A percentile compares a stretch with the other conserved stretches of the same genome.
Evolutionary conservation across 2,329 filamentous ascomycete species (phyloP).

Genomic region (Cadophora sp.): DNA sequence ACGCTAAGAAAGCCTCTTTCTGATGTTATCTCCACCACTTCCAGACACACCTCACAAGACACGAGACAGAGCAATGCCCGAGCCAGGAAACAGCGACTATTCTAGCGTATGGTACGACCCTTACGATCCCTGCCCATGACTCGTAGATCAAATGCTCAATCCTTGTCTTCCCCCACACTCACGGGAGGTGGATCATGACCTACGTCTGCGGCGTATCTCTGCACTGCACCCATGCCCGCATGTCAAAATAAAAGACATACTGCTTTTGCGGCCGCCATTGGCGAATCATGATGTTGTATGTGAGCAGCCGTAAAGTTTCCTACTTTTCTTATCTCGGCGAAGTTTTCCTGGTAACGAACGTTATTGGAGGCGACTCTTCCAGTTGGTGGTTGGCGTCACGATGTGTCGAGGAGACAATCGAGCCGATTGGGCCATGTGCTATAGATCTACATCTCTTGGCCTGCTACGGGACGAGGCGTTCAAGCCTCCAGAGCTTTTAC

Average conservation of each 20-base stretch:
- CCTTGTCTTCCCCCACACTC: slow-evolving; percentile 1
- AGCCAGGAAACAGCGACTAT: slow-evolving; percentile 1
- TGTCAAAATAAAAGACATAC: no score
- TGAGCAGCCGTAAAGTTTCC: background rate
- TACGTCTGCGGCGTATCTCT: slow-evolving; percentile 10
- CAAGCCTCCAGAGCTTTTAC: slow-evolving; percentile 5
- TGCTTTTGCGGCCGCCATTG: background rate
- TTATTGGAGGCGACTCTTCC: background rate
- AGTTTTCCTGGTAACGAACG: background rate
- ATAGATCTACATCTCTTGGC: background rate
- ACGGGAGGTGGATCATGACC: background rate
- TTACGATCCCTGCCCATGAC: background rate
- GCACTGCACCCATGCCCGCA: slow-evolving; percentile 6
- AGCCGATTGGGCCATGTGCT: background rate
- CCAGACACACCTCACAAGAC: background rate
- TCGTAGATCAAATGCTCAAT: background rate
- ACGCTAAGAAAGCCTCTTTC: background rate
- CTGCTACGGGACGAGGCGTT: background rate
- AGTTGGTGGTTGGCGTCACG: no score
- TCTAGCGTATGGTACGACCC: background rate
- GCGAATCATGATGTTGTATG: slow-evolving; percentile 11
- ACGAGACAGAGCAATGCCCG: background rate
- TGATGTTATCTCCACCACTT: background rate
- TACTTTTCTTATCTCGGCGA: slow-evolving; percentile 7
- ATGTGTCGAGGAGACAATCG: no score